phyloP scores from a whole-genome alignment of 495 filamentous ascomycete species.

The Aspergillus panamensis region DNA sequence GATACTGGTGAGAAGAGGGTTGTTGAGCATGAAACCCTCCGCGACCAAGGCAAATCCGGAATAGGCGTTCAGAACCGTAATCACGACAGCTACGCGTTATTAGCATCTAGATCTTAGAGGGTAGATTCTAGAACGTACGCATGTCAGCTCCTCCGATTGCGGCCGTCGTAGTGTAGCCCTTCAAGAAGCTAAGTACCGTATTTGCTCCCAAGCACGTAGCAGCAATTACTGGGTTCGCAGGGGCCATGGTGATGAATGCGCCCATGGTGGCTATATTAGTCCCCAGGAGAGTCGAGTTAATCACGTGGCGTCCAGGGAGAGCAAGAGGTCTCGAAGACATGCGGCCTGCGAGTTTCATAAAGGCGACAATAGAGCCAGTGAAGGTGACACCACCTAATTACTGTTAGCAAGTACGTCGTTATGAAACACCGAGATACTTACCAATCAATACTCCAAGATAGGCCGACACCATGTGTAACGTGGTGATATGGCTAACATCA shows the following conservation, averaged over 20 bases:
- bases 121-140: slow-evolving; percentile 40
- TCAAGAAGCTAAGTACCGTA: slow-evolving; percentile 70
- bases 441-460: slow-evolving; percentile 78
- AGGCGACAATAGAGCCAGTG: slow-evolving; percentile 77
- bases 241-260: slow-evolving; percentile 71
- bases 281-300: slow-evolving; percentile 67
- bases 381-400: slow-evolving; percentile 68
- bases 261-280: slow-evolving; percentile 75
- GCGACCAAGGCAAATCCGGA: slow-evolving; percentile 80
- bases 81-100: slow-evolving; percentile 57
- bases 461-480: slow-evolving; percentile 71
- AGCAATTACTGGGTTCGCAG: slow-evolving; percentile 67
- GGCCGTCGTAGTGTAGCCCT: slow-evolving; percentile 77
- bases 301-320: slow-evolving; percentile 63
- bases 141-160: slow-evolving; percentile 85
- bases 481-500: slow-evolving; percentile 59
- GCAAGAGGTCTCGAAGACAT: slow-evolving; percentile 71
- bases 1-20: slow-evolving; percentile 71
- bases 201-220: slow-evolving; percentile 69
- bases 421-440: slow-evolving; percentile 10
- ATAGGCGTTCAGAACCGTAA: slow-evolving; percentile 81
- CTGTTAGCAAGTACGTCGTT: neutral
- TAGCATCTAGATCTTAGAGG: neutral
- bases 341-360: slow-evolving; percentile 70
- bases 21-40: slow-evolving; percentile 84